Evolutionary conservation across 305 asterid species (phyloP), one percentile per base, ranked within the genome.

Genomic region (Solanum hybrid): DNA sequence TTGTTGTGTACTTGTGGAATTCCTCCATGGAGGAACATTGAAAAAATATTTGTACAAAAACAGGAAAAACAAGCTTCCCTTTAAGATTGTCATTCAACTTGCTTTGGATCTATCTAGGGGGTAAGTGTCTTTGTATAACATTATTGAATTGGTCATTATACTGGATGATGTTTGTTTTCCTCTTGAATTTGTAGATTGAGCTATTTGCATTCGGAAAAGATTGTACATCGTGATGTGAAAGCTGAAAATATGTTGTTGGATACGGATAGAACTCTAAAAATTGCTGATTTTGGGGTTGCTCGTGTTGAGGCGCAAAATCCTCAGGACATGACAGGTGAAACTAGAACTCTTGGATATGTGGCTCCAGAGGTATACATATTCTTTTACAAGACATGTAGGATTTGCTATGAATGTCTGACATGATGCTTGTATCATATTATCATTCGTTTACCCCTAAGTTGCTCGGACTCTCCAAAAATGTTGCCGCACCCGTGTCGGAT

Each of bases 161-260:
- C 10, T 22, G 51, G 84, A 78, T 78, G 51, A 22, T 5, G 4
- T 32, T 77, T 77, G 9, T 17, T 78, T 78, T 85, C 86, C 29
- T 7, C 51, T 24, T 87, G 66, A 14, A 22, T 32, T 89, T 90
- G 92, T 93, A 96, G 98, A n/a, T 89, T 97, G 79, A 94, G 96
- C 94, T 97, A 97, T 90, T 94, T 96, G 22, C 98, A 96, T 82
- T 94, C 97, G 0, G 88, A 94, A 88, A 96, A 94, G 90, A 94
- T 96, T 7, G 98, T 95, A 34, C 99, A 97, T 66, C 95, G 98
- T 32, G 98, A 96, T 81, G 97, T 97, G 35, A 97, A 97, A 91
- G 97, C 97, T 5, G 98, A 94, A 87, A 97, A 97, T 86, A 95
- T 97, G 96, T 87, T 96, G 90, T 91, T 96, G 75, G 97, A 95